Evolutionary conservation across 352 stramenopile species (phyloP), one percentile per base, ranked within the genome.

Genomic region (Phytophthora boehmeriae): DNA sequence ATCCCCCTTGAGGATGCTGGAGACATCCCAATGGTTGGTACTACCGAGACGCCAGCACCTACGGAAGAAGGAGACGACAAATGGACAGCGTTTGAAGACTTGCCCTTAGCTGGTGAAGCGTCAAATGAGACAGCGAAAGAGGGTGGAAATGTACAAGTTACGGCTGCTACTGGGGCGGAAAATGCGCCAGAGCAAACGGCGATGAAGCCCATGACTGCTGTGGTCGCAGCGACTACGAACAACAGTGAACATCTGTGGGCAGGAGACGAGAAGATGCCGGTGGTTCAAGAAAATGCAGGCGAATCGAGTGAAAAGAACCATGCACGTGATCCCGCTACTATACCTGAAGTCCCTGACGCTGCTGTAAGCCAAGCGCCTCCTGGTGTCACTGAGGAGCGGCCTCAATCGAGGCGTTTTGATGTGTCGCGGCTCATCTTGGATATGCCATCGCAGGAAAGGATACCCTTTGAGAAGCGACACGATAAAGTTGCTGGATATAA

Each of bases 401-500:
- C 48, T 2, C 49, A 25, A 38, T 64, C 66, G 23, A 72, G 49
- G 39, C 51, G 41, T 20, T 74, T 78, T 35, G 63, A 78, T 35
- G 61, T 61, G 28, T 65, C 66, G 35, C 44, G 71, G 51, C 59
- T 76, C 5, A 19, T 59, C 2, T 48, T 56, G 17, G 44, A 73
- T 27, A 68, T 36, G 5, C 20, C 38, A 4, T 35, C 59, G 17
- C 30, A 68, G 38, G 22, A 23, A 23, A 71, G 50, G 11, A 55
- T 73, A 3, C 34, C 75, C 6, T 80, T 86, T 19, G 71, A 72
- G 5, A 59, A 73, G 25, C 77, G 79, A 16, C 79, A 91, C 32
- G 46, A 80, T 8, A 66, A 55, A 10, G 66, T 91, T 17, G 43
- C 65, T 1, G 80, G 77, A 5, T 89, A 87, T 54, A 75, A 76